phyloP scores from a whole-genome alignment of 306 rosid genomes.

The Canavalia gladiata region DNA sequence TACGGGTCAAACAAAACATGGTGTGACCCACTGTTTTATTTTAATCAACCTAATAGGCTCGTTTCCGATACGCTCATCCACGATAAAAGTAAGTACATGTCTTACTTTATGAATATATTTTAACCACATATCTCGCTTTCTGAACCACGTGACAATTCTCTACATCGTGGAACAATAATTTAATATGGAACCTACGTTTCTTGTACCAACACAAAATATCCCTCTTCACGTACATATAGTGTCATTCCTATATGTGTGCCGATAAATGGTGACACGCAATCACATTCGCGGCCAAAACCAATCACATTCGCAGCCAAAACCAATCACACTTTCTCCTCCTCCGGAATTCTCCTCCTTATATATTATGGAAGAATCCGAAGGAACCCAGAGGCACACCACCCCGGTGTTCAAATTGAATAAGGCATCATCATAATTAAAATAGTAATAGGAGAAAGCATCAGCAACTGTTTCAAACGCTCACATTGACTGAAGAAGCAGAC shows the following conservation, averaged over 20 bases:
- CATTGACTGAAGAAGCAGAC: slow-evolving; percentile 16
- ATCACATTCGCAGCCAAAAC: neutral
- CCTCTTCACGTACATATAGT: neutral
- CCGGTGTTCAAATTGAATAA: too few species aligned
- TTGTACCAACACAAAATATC: neutral
- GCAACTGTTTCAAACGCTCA: neutral
- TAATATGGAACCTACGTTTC: too few species aligned
- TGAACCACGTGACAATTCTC: too few species aligned
- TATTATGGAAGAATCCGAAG: too few species aligned
- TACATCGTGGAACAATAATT: too few species aligned
- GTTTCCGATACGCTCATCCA: neutral
- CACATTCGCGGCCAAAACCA: neutral
- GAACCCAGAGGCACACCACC: too few species aligned
- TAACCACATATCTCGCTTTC: too few species aligned
- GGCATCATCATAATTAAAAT: too few species aligned
- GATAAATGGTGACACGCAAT: neutral
- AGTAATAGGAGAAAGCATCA: neutral
- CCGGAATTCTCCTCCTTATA: neutral
- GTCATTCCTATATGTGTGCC: neutral
- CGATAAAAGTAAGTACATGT: neutral
- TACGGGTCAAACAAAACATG: neutral
- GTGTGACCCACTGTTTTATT: neutral
- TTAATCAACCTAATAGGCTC: neutral
- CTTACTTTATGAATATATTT: neutral
- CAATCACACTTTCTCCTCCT: too few species aligned